Evolutionary conservation across 371 early-diverging fungal genomes (phyloP).

Genomic region (Dichotomocladium elegans): DNA sequence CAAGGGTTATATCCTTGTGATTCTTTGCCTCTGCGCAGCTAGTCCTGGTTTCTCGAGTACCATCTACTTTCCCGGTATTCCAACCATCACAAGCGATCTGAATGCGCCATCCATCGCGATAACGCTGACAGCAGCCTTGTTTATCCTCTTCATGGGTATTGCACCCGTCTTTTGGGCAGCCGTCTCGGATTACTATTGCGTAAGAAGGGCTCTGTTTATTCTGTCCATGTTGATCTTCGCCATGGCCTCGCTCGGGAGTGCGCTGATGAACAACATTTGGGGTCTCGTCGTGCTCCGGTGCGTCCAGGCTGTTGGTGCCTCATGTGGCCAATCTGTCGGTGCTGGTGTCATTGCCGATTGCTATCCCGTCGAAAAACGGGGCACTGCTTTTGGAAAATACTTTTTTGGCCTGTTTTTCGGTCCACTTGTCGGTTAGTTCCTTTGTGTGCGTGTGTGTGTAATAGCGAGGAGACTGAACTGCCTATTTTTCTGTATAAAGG

Average conservation of each 20-base stretch:
- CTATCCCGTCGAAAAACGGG: slow-evolving; percentile 24
- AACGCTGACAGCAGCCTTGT: slow-evolving; percentile 51
- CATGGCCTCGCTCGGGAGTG: slow-evolving; percentile 65
- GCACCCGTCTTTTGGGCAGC: slow-evolving; percentile 52
- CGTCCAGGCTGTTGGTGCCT: slow-evolving; percentile 69
- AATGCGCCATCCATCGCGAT: slow-evolving; percentile 45
- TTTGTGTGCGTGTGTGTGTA: slow-evolving; percentile 38
- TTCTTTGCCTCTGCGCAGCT: slow-evolving; percentile 16
- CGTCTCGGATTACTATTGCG: slow-evolving; percentile 18
- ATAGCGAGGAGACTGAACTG: slow-evolving; percentile 8
- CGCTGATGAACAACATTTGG: slow-evolving; percentile 53
- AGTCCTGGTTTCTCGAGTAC: slow-evolving; percentile 27
- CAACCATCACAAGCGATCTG: slow-evolving; percentile 27
- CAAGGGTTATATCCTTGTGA: slow-evolving; percentile 18
- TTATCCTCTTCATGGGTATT: slow-evolving; percentile 56
- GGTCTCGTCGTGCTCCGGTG: slow-evolving; percentile 62
- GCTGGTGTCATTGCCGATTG: slow-evolving; percentile 16
- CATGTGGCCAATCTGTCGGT: slow-evolving; percentile 48
- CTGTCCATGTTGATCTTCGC: slow-evolving; percentile 55
- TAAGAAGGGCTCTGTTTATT: slow-evolving; percentile 58
- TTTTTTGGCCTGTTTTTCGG: slow-evolving; percentile 54
- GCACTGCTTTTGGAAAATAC: slow-evolving; percentile 40
- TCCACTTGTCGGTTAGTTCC: slow-evolving; percentile 29
- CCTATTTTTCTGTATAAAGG: slow-evolving; percentile 37
- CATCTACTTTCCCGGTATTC: slow-evolving; percentile 21